phyloP scores from a whole-genome alignment of 2,329 filamentous ascomycete genomes.

The Sporothrix luriei region DNA sequence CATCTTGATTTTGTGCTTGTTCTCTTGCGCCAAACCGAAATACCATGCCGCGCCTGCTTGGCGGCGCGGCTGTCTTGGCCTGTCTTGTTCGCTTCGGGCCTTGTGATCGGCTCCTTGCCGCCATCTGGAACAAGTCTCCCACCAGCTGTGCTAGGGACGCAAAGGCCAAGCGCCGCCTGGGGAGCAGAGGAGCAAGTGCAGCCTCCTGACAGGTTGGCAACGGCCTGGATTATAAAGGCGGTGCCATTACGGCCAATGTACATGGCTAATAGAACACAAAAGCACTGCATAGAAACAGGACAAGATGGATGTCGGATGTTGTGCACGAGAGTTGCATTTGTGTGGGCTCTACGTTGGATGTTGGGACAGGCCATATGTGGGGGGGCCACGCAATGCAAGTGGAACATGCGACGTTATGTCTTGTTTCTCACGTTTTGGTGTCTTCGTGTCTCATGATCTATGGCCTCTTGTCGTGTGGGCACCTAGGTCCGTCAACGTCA shows the following conservation, averaged over 20 bases:
- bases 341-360: too few relatives aligned
- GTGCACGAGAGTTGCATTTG: too few relatives aligned
- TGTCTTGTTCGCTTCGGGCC: neutral
- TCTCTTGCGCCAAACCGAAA: neutral
- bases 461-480: neutral
- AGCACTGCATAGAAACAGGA: neutral
- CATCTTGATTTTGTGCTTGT: too few relatives aligned
- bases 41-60: neutral
- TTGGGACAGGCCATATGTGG: too few relatives aligned
- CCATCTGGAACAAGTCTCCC: slow-evolving; percentile 25
- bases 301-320: too few relatives aligned
- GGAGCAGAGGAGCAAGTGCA: too few relatives aligned
- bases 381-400: too few relatives aligned
- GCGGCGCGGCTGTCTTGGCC: neutral
- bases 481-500: neutral
- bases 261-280: neutral
- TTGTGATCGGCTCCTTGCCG: neutral
- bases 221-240: neutral
- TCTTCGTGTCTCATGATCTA: too few relatives aligned
- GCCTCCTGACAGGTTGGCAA: neutral
- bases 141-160: slow-evolving; percentile 5
- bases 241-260: too few relatives aligned
- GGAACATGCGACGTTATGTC: too few relatives aligned
- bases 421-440: too few relatives aligned
- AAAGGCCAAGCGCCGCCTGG: neutral